Percentiles rank a stretch among this genome's conserved stretches.
These are phyloP conservation scores for Cochliopodium minus DNA, from an alignment of 208 protist genomes.

Conservation along the genomic window DNA sequence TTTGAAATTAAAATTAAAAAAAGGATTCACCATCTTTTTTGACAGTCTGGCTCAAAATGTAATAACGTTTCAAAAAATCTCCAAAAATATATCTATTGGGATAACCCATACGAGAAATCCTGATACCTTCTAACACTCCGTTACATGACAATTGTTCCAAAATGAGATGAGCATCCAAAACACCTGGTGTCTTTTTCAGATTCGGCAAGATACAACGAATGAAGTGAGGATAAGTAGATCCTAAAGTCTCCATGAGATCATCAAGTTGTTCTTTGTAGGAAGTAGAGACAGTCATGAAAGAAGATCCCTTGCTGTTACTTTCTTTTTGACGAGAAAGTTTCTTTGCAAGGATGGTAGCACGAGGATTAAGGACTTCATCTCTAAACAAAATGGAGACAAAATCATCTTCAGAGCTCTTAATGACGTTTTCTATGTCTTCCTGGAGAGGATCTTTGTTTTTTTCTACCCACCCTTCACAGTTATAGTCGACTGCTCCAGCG, in stretches of 20 bases:
- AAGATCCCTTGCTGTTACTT: slow-evolving; percentile 29
- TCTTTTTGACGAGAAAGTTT: slow-evolving; percentile 21
- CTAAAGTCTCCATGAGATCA: slow-evolving; percentile 44
- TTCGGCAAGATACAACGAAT: slow-evolving; percentile 78
- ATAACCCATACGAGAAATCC: slow-evolving; percentile 32
- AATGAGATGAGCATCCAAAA: slow-evolving; percentile 49
- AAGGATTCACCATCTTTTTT: too few relatives aligned
- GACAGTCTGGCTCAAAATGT: slow-evolving; percentile 16
- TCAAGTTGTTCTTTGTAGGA: slow-evolving; percentile 54
- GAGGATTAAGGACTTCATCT: too few relatives aligned
- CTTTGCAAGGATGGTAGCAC: slow-evolving; percentile 5
- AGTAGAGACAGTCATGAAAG: slow-evolving; percentile 45
- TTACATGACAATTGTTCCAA: slow-evolving; percentile 62
- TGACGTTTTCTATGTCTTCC: slow-evolving; percentile 44
- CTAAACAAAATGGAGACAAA: too few relatives aligned
- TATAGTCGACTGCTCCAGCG: slow-evolving; percentile 58
- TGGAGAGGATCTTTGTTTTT: slow-evolving; percentile 69
- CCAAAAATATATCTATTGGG: slow-evolving; percentile 23
- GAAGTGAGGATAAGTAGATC: slow-evolving; percentile 68
- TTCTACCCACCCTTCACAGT: slow-evolving; percentile 59
- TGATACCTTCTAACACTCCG: slow-evolving; percentile 45
- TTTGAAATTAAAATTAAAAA: too few relatives aligned
- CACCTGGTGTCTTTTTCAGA: slow-evolving; percentile 35
- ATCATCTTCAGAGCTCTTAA: slow-evolving; percentile 28
- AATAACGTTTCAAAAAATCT: slow-evolving; percentile 27